phyloP scores from a whole-genome alignment of 1,139 yeast genomes.

The Blastobotrys arbuscula region DNA sequence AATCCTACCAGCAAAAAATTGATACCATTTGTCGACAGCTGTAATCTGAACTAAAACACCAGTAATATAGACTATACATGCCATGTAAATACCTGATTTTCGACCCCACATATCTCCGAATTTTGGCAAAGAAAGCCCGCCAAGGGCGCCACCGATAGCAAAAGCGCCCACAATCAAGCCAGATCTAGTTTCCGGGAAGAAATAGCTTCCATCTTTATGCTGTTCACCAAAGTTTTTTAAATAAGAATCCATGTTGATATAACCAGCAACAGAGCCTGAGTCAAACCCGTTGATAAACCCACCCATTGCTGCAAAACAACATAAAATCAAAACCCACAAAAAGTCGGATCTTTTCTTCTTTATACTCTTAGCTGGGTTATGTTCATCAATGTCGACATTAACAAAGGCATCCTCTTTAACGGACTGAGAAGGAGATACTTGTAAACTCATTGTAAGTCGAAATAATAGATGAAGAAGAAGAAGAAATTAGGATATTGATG shows the following conservation, averaged over 20 bases:
- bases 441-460: no score
- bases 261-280: conserved; percentile 61
- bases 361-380: no score
- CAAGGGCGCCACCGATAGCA: conserved; percentile 52
- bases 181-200: conserved; percentile 40
- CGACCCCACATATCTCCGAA: conserved; percentile 28
- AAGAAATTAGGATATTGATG: no score
- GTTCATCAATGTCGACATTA: no score
- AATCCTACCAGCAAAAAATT: conserved; percentile 1
- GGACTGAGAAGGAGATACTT: no score
- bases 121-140: conserved; percentile 44
- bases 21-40: conserved; percentile 41
- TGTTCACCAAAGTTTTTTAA: conserved; percentile 44
- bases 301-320: conserved; percentile 18
- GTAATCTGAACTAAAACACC: conserved; percentile 4
- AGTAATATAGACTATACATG: not conserved
- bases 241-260: conserved; percentile 65
- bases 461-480: no score
- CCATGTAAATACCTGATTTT: not conserved
- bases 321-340: conserved; percentile 17
- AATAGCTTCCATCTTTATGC: conserved; percentile 22
- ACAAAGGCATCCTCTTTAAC: no score
- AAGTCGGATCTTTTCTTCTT: conserved; percentile 8
- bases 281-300: conserved; percentile 48
- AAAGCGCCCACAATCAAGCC: conserved; percentile 50